A percentile compares a stretch with the other conserved stretches of the same genome.
These are phyloP conservation scores for Boletellus ananiceps DNA, from an alignment of 768 basidiomycete species.

Conservation along the genomic window DNA sequence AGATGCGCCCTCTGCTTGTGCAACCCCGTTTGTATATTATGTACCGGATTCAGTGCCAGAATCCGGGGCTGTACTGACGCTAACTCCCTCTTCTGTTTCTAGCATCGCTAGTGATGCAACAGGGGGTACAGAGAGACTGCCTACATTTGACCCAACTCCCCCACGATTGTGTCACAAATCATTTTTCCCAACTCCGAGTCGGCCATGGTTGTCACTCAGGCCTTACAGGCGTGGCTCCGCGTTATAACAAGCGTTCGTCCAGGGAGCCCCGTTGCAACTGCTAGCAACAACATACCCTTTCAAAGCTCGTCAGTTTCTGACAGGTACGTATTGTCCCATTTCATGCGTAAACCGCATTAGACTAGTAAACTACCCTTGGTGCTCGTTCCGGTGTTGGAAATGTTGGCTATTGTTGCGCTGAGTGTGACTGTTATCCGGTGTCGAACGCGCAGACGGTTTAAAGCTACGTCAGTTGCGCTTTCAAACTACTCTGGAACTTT, in stretches of 20 bases:
- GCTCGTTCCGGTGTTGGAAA: constrained; percentile 8
- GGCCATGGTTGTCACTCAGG: neutral
- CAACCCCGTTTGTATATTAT: too few species aligned
- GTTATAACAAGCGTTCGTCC: too few species aligned
- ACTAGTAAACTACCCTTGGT: constrained; percentile 9
- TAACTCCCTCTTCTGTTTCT: neutral
- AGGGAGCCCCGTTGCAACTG: too few species aligned
- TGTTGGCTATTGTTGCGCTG: constrained; percentile 6
- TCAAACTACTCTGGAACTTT: neutral
- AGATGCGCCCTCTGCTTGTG: too few species aligned
- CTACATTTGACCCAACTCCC: neutral
- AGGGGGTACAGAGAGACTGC: neutral
- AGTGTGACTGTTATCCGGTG: constrained; percentile 3
- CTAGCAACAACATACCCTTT: neutral
- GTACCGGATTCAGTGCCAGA: too few species aligned
- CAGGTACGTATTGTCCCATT: constrained; percentile 8
- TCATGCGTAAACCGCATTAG: neutral
- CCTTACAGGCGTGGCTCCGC: too few species aligned
- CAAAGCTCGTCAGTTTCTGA: neutral
- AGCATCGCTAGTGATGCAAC: neutral
- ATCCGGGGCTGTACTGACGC: too few species aligned
- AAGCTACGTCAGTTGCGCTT: neutral
- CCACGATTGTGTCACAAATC: neutral
- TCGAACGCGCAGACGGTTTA: neutral
- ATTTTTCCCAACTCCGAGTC: neutral